Evolutionary conservation across 2,329 filamentous ascomycete species (phyloP).

Genomic region (Seiridium unicorne): DNA sequence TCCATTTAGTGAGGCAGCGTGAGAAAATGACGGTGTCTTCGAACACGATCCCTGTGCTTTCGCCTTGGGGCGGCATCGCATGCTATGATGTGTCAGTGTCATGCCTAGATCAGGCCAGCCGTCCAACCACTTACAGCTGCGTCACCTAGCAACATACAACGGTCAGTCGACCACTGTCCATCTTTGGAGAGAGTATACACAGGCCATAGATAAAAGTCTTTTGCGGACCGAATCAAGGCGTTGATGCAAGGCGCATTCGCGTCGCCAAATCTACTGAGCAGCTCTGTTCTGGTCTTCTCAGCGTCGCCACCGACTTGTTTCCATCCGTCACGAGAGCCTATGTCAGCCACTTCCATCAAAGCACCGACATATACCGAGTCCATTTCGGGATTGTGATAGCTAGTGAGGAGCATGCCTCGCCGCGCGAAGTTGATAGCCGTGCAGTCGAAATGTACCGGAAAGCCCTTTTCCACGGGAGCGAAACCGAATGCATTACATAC

Average conservation of each 20-base stretch:
- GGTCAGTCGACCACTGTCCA: constrained; percentile 5
- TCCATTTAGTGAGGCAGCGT: constrained; percentile 8
- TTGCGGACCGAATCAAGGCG: neutral
- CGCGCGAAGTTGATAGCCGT: constrained; percentile 10
- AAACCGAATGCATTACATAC: constrained; percentile 11
- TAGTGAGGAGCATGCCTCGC: constrained; percentile 8
- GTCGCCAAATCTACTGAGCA: constrained; percentile 8
- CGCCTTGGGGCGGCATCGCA: constrained; percentile 10
- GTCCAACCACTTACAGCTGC: neutral
- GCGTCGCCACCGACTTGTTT: constrained; percentile 10
- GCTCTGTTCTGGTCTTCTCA: constrained; percentile 7
- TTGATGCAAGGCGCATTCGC: constrained; percentile 1
- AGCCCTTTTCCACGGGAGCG: neutral
- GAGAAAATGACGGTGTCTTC: constrained; percentile 10
- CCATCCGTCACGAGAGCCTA: constrained; percentile 9
- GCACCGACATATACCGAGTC: constrained; percentile 11
- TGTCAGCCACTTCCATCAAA: constrained; percentile 6
- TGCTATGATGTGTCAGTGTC: neutral
- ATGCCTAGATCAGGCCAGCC: neutral
- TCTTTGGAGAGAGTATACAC: constrained; percentile 9
- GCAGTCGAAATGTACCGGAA: constrained; percentile 9
- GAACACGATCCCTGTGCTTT: constrained; percentile 10
- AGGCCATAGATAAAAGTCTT: constrained; percentile 9
- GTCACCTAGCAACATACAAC: constrained; percentile 9
- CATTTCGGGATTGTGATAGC: constrained; percentile 6